Percentiles rank a stretch among this genome's conserved stretches.
Evolutionary conservation across 768 basidiomycete species (phyloP).

Genomic region (Fomitopsis pulvina): DNA sequence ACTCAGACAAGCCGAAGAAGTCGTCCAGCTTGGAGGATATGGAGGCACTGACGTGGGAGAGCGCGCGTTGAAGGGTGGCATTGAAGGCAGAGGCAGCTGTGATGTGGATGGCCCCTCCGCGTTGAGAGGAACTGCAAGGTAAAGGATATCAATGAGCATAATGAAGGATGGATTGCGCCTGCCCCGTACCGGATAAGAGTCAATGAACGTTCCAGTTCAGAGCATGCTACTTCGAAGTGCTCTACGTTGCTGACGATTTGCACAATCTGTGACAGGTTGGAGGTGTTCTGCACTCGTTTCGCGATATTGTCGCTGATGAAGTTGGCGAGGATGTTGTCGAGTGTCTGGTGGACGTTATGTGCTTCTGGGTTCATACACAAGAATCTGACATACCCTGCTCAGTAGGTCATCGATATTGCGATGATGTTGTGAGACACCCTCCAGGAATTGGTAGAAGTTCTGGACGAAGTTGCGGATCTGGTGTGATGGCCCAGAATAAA

Average conservation of each 20-base stretch:
- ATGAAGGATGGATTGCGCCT: too few species aligned
- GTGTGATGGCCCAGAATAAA: too few species aligned
- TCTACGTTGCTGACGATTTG: slow-evolving; percentile 92
- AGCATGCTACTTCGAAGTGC: slow-evolving; percentile 81
- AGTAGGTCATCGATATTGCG: slow-evolving; percentile 88
- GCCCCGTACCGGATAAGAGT: slow-evolving; percentile 77
- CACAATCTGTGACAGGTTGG: slow-evolving; percentile 83
- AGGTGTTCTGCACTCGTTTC: slow-evolving; percentile 64
- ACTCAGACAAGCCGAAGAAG: slow-evolving; percentile 93
- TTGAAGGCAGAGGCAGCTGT: slow-evolving; percentile 60
- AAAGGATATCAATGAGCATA: background rate
- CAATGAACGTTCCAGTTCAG: slow-evolving; percentile 78
- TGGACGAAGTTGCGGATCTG: slow-evolving; percentile 86
- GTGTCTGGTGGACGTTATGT: slow-evolving; percentile 45
- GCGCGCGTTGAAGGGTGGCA: slow-evolving; percentile 59
- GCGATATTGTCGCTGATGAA: slow-evolving; percentile 74
- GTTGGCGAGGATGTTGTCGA: slow-evolving; percentile 75
- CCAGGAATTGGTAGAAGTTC: slow-evolving; percentile 94
- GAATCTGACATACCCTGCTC: slow-evolving; percentile 66
- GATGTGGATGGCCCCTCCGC: slow-evolving; percentile 75
- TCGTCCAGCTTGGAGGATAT: slow-evolving; percentile 92
- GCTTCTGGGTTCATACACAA: background rate
- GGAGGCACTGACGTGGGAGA: slow-evolving; percentile 69
- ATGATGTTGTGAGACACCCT: slow-evolving; percentile 89
- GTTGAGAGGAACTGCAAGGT: slow-evolving; percentile 62